These are phyloP conservation scores for Tolypocladium cylindrosporum DNA, from an alignment of 2,329 filamentous ascomycete genomes.

Conservation along the genomic window DNA sequence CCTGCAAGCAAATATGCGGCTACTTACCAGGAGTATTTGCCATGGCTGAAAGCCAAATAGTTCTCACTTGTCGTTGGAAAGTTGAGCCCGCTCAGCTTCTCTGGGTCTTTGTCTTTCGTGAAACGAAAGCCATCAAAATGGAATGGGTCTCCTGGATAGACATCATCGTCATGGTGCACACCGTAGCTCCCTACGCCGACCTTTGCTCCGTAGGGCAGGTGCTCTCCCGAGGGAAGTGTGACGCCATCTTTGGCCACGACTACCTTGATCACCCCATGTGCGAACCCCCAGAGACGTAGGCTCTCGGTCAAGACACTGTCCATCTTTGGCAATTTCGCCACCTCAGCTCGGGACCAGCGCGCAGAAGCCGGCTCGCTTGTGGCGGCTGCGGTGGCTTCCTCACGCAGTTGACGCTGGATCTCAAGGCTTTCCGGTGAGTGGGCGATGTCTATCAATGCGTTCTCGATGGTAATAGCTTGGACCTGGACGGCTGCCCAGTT, in stretches of 20 bases:
- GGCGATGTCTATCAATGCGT: not conserved
- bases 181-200: not conserved
- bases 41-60: not conserved
- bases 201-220: not conserved
- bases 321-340: not conserved
- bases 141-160: not conserved
- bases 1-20: not conserved
- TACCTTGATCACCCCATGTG: not conserved
- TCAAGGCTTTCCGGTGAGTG: not conserved
- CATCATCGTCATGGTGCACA: not conserved
- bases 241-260: not conserved
- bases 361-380: not conserved
- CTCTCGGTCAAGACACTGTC: not conserved
- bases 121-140: not conserved
- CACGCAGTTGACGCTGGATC: not conserved
- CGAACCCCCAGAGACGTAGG: not conserved
- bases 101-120: not conserved
- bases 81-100: not conserved
- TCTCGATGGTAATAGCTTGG: not conserved
- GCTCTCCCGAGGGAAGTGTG: not conserved
- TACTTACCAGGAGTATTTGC: not conserved
- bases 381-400: not conserved
- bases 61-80: not conserved
- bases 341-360: not conserved
- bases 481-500: not conserved